These are phyloP conservation scores for Globomyces sp. DNA, from an alignment of 371 early-diverging fungal genomes.

Conservation along the genomic window DNA sequence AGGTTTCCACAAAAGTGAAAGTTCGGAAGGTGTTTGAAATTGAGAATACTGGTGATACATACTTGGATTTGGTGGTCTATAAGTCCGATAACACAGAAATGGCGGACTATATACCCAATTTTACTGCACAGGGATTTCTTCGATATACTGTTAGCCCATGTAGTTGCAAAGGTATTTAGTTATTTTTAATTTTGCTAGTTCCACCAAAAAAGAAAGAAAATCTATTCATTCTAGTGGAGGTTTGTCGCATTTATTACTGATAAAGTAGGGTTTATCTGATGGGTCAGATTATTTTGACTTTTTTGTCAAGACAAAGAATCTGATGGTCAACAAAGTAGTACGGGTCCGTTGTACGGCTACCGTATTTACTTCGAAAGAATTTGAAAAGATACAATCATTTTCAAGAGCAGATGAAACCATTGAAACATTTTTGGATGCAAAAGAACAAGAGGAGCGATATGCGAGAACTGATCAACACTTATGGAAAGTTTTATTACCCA, in stretches of 20 bases:
- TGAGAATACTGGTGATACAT: constrained; percentile 41
- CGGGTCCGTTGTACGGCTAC: constrained; percentile 35
- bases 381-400: constrained; percentile 38
- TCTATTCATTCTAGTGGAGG: constrained; percentile 15
- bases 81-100: background rate
- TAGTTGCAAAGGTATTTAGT: background rate
- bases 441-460: constrained; percentile 31
- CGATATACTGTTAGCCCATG: constrained; percentile 7
- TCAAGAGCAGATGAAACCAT: constrained; percentile 40
- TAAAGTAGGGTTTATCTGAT: constrained; percentile 29
- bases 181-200: background rate
- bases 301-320: constrained; percentile 37
- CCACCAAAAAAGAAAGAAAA: constrained; percentile 15
- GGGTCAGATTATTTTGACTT: constrained; percentile 40
- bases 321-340: constrained; percentile 36
- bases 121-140: background rate
- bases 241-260: background rate
- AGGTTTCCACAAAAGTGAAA: constrained; percentile 31
- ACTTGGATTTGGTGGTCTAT: constrained; percentile 6
- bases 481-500: constrained; percentile 49
- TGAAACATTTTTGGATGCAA: constrained; percentile 31
- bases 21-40: constrained; percentile 46
- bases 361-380: constrained; percentile 30
- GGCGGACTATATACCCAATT: background rate
- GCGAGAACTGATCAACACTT: constrained; percentile 37